Evolutionary conservation across 352 stramenopile genomes (phyloP), one percentile per base, ranked within the genome.

Genomic region (Phytophthora niederhauseri): DNA sequence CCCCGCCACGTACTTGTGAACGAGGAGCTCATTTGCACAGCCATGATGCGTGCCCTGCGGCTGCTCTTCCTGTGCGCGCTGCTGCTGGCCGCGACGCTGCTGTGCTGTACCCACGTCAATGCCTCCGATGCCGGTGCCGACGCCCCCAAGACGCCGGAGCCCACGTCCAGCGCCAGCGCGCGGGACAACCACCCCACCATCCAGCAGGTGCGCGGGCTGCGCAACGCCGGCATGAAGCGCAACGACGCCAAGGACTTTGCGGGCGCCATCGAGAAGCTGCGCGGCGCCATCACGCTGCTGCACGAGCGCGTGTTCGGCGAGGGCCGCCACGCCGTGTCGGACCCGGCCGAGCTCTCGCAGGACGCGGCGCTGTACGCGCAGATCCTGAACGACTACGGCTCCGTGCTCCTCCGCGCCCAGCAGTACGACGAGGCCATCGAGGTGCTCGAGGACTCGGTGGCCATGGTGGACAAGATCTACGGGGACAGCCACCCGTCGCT

Each of bases 401-500:
- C 82, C 5, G 81, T 94, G 15, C 66, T 96, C 5, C 86, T 91
- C 45, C 84, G 85, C 57, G 76, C 84, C 41, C 82, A 93, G 49
- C 76, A 93, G 38, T 89, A 85, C 57, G 85, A 92, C 46, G 84
- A 94, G 56, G 89, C 89, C 2, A 81, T 91, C 14, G 84, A 92
- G 20, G 86, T 96, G 36, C 66, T 96, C 2, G 77, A 92, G 54
- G 87, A 96, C 64, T 82, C 87, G 7, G 73, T 92, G 12, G 66
- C 80, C 15, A 90, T 95, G 75, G 84, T 84, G 57, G 72, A 89
- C 69, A 84, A 86, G 53, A 84, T 96, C 49, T 94, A 91, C 57
- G 89, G 85, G 3, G 75, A 90, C 48, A 94, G 84, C 64, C 89
- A 96, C 53, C 89, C 89, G 65, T 93, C 86, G 41, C 80, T 92